Base-by-base conservation (phyloP, 805 yeast genomes). In the Clavispora santaluciae region DNA sequence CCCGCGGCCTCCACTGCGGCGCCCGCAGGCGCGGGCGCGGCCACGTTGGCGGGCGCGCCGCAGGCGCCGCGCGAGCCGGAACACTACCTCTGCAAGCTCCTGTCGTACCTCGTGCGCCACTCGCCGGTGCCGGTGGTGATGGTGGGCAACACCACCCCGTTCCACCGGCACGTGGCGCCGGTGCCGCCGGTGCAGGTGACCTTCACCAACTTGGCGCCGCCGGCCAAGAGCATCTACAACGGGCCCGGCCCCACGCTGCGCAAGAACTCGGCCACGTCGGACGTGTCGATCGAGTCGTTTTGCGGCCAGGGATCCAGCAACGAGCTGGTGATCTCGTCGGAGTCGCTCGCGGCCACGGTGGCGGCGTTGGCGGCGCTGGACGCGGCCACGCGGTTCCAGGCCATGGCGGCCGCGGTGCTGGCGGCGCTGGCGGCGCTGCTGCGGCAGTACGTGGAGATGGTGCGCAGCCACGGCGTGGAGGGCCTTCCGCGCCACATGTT, bases 91-190 rank as follows among this genome's bases (percentile, higher is more conserved):
- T 33, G 36, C 36, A 33, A 33, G 23, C 34, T 28, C 12, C 31
- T 28, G 31, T 64, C 70, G 23, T 69, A 65, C 46, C 44, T 64
- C 35, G 49, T 69, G 26, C 65, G 66, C 37, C 67, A 69, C 46
- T 62, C 70, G 5, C 51, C 69, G 0, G 58, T 66, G 2, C 75
- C 75, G 0, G 66, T 65, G 24, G 52, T 69, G 2, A 39, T 67
- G 28, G 68, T 65, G 6, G 72, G 72, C 6, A 63, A 56, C 35
- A 24, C 49, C 23, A 57, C 61, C 13, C 23, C 31, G 1, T 53
- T 45, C 38, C 57, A 54, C 38, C 24, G 21, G n/a, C 36, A 37
- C 13, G 33, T 34, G 5, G 33, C 16, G 13, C 20, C 45, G 22
- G 37, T 41, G 21, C 41, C 10, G 21, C 18, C 33, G 22, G 42